Evolutionary conservation across 2,329 filamentous ascomycete species (phyloP), one percentile per base, ranked within the genome.

Genomic region (Xylaria sp.): DNA sequence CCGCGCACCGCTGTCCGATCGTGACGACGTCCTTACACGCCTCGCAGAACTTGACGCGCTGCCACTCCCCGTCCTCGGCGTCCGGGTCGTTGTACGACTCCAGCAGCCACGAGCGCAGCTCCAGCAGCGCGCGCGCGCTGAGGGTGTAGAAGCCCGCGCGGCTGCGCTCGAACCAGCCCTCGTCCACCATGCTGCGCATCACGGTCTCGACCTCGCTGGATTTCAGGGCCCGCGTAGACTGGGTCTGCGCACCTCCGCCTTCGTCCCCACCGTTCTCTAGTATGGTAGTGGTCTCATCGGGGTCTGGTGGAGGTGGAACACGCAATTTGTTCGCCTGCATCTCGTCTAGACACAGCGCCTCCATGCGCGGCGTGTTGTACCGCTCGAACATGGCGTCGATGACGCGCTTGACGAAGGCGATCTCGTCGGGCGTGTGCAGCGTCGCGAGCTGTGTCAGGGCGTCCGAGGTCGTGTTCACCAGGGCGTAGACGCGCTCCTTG

Each of bases 21-120:
- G 95, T 99, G 50, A 98, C 89, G 70, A 98, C 91, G 73, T 97
- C 94, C 79, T 90, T 92, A 81, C 96, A 99, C 0, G 93, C 94
- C 76, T 92, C 88, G 79, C 96, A 99, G 71, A 90, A 89, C 82
- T 96, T 97, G 78, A 99, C 92, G 71, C 90, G 89, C 77, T 93
- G 87, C 84, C 87, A 89, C 41, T 89, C 89, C n/a, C 82, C 81
- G 1, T 83, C 81, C 10, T 88, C 89, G 1, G 85, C 84, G 10
- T 89, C 87, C 0, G 86, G 82, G 65, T 97, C 92, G 77, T 99
- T 98, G 81, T 97, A 99, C 34, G 91, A 93, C 63, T 93, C 92
- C n/a, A 93, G 82, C 58, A 99, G 86, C 90, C 94, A 98, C 1
- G 88, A 86, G 67, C 91, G 87, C 66, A 99, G 82, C 83, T 99